Evolutionary conservation across 2,329 filamentous ascomycete genomes (phyloP), one percentile per base, ranked within the genome.

Genomic region (Diaporthe vaccinii): DNA sequence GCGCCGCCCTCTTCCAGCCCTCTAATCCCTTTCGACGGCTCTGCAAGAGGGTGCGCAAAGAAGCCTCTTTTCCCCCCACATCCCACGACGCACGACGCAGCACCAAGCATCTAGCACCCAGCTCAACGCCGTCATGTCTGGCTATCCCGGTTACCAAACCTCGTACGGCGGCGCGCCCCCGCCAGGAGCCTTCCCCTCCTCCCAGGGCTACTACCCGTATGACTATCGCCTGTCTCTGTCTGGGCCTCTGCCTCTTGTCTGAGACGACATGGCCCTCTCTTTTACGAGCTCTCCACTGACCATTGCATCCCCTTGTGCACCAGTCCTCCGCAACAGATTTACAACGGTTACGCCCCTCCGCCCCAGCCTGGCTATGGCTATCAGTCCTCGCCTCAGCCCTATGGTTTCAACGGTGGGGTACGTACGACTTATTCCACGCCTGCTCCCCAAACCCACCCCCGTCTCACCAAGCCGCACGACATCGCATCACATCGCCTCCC

Each of bases 71-170:
- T 17, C 25, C 20, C 61, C 17, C 58, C 36, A 44, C 59, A 31
- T 46, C n/a, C 34, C 28, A 36, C 25, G 5, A 58, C 36, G 39
- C 36, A 49, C 55, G 20, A 39, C 12, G 39, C 59, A 41, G 20
- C 39, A n/a, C 25, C 14, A 39, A 61, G 3, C 55, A 22, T 31
- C 6, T 22, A 61, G 22, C 58, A 28, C 58, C 59, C 44, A 73
- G 73, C 61, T 17, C n/a, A 15, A 53, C 51, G 46, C 28, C 76
- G 79, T 78, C 74, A 93, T 93, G 91, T 92, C 91, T 78, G 91
- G 90, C 80, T 93, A 92, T 82, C 90, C 90, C 78, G 87, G 88
- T 76, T 91, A 92, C 80, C 74, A 77, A 49, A 59, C 65, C 46
- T 73, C 76, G 70, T 78, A 77, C 78, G 74, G 75, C 41, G 73